A percentile compares a stretch with the other conserved stretches of the same genome.
Conservation (phyloP, 805 yeast species). For the Lipomyces sp. region DNA sequence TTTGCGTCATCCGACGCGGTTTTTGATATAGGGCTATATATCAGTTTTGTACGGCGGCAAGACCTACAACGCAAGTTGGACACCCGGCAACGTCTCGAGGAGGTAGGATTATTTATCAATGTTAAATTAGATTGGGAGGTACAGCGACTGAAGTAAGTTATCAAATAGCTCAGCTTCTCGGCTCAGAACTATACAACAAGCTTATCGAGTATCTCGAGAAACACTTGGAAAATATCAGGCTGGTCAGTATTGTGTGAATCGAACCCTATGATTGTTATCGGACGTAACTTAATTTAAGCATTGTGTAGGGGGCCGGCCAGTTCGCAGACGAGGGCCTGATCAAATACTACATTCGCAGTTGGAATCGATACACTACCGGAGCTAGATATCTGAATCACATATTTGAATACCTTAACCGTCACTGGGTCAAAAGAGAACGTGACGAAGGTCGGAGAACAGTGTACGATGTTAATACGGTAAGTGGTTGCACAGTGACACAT, state of each 20-base stretch:
- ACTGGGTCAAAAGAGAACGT: slow-evolving; percentile 97
- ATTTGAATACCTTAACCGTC: slow-evolving; percentile 92
- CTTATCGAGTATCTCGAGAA: slow-evolving; percentile 66
- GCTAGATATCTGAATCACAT: slow-evolving; percentile 91
- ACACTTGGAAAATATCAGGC: slow-evolving; percentile 49
- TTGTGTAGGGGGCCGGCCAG: slow-evolving; percentile 49
- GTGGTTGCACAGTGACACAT: slow-evolving; percentile 6
- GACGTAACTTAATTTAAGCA: neutral
- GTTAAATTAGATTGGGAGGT: neutral
- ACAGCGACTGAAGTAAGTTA: slow-evolving; percentile 12
- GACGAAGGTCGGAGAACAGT: slow-evolving; percentile 89
- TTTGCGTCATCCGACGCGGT: neutral
- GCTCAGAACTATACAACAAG: slow-evolving; percentile 83
- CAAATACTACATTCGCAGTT: slow-evolving; percentile 80
- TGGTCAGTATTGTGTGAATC: slow-evolving; percentile 26
- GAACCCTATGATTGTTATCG: neutral
- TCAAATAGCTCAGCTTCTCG: slow-evolving; percentile 62
- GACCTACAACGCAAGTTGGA: slow-evolving; percentile 34
- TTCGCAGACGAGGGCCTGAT: slow-evolving; percentile 69
- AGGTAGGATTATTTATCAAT: slow-evolving; percentile 15
- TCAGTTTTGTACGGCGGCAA: slow-evolving; percentile 38
- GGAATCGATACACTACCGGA: slow-evolving; percentile 90
- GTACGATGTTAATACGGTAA: slow-evolving; percentile 80
- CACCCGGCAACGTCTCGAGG: slow-evolving; percentile 35
- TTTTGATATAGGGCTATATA: slow-evolving; percentile 33